Evolutionary conservation across 179 eudicot genomes (phyloP).

Genomic region (Beta macrorhiza): DNA sequence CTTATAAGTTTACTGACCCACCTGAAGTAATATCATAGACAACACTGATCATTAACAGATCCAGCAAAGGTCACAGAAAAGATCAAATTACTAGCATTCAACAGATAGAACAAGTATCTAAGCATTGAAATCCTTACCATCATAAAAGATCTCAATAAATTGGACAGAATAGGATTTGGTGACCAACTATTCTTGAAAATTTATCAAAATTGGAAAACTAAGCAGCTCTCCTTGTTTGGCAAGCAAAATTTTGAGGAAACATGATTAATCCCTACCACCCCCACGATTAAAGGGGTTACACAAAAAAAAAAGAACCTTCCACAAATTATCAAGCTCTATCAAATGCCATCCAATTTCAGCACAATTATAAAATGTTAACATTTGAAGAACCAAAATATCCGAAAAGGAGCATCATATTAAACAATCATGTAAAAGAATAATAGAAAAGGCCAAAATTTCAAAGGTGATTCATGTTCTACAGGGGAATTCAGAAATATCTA

Average conservation of each 20-base stretch:
- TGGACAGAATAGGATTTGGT: background rate
- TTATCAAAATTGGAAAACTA: background rate
- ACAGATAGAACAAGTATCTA: background rate
- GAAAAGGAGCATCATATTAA: too few species aligned
- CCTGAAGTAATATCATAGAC: slow-evolving; percentile 50
- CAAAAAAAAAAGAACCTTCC: background rate
- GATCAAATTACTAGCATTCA: background rate
- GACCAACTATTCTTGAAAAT: background rate
- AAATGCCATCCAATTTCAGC: background rate
- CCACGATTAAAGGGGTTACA: background rate
- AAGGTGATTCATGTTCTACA: too few species aligned
- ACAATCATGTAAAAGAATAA: too few species aligned
- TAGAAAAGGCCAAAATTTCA: too few species aligned
- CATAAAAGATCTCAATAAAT: background rate
- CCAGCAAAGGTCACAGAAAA: background rate
- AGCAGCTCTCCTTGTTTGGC: background rate
- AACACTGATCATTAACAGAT: background rate
- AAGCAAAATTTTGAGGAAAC: background rate
- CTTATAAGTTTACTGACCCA: slow-evolving; percentile 99
- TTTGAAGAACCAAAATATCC: background rate
- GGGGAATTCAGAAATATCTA: too few species aligned
- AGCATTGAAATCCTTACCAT: background rate
- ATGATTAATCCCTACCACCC: background rate
- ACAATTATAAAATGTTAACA: background rate
- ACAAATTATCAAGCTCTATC: background rate